Base-by-base conservation (phyloP, 2,329 filamentous ascomycete genomes). In the Fusarium fujikuroi region DNA sequence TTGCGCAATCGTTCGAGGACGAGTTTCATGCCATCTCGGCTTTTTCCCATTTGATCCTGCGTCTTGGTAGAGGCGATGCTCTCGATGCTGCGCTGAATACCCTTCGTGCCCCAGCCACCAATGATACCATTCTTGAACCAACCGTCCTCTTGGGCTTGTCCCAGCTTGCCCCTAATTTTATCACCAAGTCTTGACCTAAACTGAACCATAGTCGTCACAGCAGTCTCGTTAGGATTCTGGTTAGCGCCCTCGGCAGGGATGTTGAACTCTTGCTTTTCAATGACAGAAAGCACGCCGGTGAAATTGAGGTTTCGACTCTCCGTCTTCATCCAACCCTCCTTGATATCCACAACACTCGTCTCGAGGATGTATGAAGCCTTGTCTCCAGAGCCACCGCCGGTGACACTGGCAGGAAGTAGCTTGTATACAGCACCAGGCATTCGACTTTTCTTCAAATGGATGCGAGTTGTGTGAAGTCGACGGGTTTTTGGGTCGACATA, bases 241-340 rank as follows among this genome's bases (percentile, higher is more conserved):
- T 60, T 37, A 23, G 78, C 73, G 10, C 74, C 69, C 9, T 79
- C 75, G 32, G 76, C 65, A 15, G 86, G 84, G 6, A 82, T 76
- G 36, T 85, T 86, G 81, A 94, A 96, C 63, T 88, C 84, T 79
- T 96, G 93, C 75, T 90, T 87, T 83, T 96, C 93, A 25, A 95
- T 86, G 18, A 96, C 93, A 53, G 91, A 93, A 43, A 96, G 83
- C 23, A 96, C 92, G 67, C 93, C 92, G 9, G 93, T 93, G 83
- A 92, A 95, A 82, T 95, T 94, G 60, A 96, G 86, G 77, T 96
- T 96, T 72, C 90, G 88, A 77, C 91, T 93, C 83, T 95, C 93
- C 0, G 92, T 94, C 79, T 89, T 88, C 92, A 96, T 95, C 90
- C 92, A 94, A 50, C 93, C 93, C 78, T 95, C 90, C 68, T 90